Evolutionary conservation across 164 flowering plant species (phyloP), one percentile per base, ranked within the genome.

Genomic region (Aristolochia contorta): DNA sequence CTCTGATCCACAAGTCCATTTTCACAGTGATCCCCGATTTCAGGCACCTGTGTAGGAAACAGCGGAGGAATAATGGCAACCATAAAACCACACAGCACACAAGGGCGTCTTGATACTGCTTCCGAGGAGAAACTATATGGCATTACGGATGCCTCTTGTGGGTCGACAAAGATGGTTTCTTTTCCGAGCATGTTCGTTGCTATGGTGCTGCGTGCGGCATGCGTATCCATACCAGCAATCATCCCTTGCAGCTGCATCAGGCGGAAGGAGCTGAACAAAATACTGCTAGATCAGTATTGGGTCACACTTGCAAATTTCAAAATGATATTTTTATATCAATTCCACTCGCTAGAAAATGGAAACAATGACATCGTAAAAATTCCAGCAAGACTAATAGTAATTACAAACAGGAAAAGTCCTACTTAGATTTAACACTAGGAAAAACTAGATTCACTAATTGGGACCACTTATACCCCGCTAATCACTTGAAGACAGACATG

Each of bases 141-240:
- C 25, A 32, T 16, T 45, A 37, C 13, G 13, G 55, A n/a, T 33
- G 22, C 95, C 89, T 67, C 89, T 74, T n/a, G 95, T 80, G 2
- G 94, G 91, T 59, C 87, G 93, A 65, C 98, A 92, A 16, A 92
- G 93, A 66, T 92, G 98, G 65, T 92, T 92, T 62, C 87, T 77
- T 69, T 76, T 89, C 3, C 77, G 89, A 67, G 97, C 96, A 79
- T 92, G 96, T 9, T 87, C 91, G 37, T 80, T 84, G 52, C 63
- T 89, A 71, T 85, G 96, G 70, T 83, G 88, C 69, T 92, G 98
- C 8, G 97, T 92, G 18, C 97, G 84, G 57, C 98, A 92, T 45
- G 78, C 72, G 58, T 78, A 84, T 46, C 98, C 98, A 62, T 89
- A 92, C 98, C 98, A 87, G 78, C 97, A 92, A 66, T 92, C 78